Evolutionary conservation across 1,284 basidiomycete genomes (phyloP).

Genomic region (Ceratobasidium sp.): DNA sequence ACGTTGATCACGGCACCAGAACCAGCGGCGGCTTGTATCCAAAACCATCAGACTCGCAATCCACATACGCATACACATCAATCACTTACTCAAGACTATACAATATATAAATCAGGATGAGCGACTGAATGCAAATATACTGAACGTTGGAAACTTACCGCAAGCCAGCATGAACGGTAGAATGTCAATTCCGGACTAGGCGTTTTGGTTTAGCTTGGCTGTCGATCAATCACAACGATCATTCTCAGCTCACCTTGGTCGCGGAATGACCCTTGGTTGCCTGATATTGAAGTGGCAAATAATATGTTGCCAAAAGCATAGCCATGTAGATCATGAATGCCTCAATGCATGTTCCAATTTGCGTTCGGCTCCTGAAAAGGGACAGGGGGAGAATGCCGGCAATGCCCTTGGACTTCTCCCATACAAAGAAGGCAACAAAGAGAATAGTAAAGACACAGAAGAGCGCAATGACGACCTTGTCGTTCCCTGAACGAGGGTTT

Average conservation of each 20-base stretch:
- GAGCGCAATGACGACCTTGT: slow-evolving; percentile 46
- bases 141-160: slow-evolving; percentile 15
- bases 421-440: slow-evolving; percentile 52
- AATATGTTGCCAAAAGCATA: slow-evolving; percentile 50
- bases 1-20: slow-evolving; percentile 51
- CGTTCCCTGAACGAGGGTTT: slow-evolving; percentile 45
- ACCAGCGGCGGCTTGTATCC: slow-evolving; percentile 52
- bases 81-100: slow-evolving; percentile 28
- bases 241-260: slow-evolving; percentile 44
- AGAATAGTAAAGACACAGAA: slow-evolving; percentile 52
- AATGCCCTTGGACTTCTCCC: slow-evolving; percentile 53
- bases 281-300: slow-evolving; percentile 50
- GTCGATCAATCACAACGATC: not conserved
- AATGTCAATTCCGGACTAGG: slow-evolving; percentile 55
- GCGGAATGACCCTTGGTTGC: slow-evolving; percentile 52
- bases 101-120: slow-evolving; percentile 27
- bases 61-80: not conserved
- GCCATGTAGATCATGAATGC: slow-evolving; percentile 54
- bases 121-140: slow-evolving; percentile 12
- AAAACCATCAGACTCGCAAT: slow-evolving; percentile 38
- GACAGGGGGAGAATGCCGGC: slow-evolving; percentile 50
- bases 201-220: not conserved
- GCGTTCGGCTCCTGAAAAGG: slow-evolving; percentile 49
- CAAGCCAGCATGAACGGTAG: slow-evolving; percentile 54
- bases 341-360: slow-evolving; percentile 44